Evolutionary conservation across 306 rosid genomes (phyloP), one percentile per base, ranked within the genome.

Genomic region (Trichosanthes cucumerina): DNA sequence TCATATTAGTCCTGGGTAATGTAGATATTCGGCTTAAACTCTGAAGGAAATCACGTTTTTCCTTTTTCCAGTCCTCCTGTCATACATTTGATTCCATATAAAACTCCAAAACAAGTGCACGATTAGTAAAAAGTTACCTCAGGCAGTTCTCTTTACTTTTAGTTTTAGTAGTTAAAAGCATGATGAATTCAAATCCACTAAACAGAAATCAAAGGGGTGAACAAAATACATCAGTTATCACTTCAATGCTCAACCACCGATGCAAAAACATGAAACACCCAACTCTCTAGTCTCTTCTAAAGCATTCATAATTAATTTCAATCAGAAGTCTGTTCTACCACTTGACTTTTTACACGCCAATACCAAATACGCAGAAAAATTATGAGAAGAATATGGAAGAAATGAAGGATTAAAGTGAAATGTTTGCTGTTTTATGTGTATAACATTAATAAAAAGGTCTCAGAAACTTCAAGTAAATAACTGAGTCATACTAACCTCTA

Each of bases 51-150:
- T 92, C 99, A 72, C 99, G 92, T 74, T 91, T 95, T 86, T 91
- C 99, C 80, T 91, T 95, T 84, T 91, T 96, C 97, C 99, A 95
- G 84, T 95, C 97, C 86, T 92, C 99, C 99, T 95, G 90, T 76
- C 76, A 82, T 59, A 79, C 75, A 90, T 65, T 65, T 82, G 80
- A 72, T 85, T 82, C 80, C 57, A 63, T 23, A 50, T 59, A 78
- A 56, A 62, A 66, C 68, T 84, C 79, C 79, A 65, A 80, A 39
- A 23, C 58, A 64, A 78, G 85, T 83, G 57, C 53, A 39, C 43
- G 76, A 76, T 36, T 12, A 69, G 47, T 31, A 78, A 41, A 52
- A 16, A 39, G 41, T 10, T 15, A 23, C 23, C 58, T 26, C 75
- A 34, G 24, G 33, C 31, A 41, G 47, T 9, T 19, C 78, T 21